Base-by-base conservation (phyloP, 2,329 filamentous ascomycete genomes). In the Phaeoacremonium minimum region DNA sequence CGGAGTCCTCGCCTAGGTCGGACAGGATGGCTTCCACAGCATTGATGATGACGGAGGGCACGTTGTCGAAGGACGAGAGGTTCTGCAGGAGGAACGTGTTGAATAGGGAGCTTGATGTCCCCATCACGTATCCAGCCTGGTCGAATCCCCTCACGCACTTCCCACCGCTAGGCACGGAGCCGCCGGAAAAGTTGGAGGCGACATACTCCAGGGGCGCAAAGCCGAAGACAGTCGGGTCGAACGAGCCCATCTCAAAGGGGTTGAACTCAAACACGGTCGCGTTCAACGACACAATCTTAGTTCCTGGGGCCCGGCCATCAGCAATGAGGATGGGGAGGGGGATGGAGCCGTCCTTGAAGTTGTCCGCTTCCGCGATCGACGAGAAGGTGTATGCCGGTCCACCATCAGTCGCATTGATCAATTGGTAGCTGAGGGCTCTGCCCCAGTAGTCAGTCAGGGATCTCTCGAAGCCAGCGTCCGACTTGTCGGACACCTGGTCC, bases 371-470 rank as follows among this genome's bases (percentile, higher is more conserved):
- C 61, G 57, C 65, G 48, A 69, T 67, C 4, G 87, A 93, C 4
- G 87, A 94, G 66, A 83, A 95, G 4, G 89, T 95, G 52, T 84
- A 89, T 12, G 68, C 71, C 12, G 83, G 78, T 1, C 87, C 89
- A 28, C 89, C 90, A 42, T 85, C 63, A 2, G 71, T 73, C 6
- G 77, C 84, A 53, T 91, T 85, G 55, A 95, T 75, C 32, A 95
- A 74, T 63, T 95, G 89, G 61, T 85, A 94, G 2, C 83, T 83
- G n/a, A 95, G 71, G 32, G 86, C 86, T 40, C 89, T 83, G 18
- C 86, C 87, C 84, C 89, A 95, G 58, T 88, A 88, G 64, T 96
- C 90, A 0, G 90, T 95, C 39, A 95, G 71, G 7, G 86, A 85
- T 4, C 75, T 77, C 31, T 81, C 66, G 52, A 72, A 88, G 2